A percentile compares a stretch with the other conserved stretches of the same genome.
phyloP scores from a whole-genome alignment of 805 yeast genomes.

The Lipomyces yamanashiensis region DNA sequence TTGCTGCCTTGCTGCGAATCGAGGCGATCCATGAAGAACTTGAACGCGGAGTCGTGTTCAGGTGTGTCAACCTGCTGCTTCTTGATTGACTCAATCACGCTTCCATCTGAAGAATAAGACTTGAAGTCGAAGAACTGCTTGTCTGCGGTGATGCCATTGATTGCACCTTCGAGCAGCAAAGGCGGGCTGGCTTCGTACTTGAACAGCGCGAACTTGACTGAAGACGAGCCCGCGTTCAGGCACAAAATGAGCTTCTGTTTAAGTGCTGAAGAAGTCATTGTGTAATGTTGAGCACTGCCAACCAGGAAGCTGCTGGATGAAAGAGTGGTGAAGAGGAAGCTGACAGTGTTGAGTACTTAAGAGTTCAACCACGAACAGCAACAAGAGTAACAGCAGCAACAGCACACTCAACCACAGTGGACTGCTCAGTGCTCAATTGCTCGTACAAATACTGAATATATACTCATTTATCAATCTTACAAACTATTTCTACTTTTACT shows the following conservation, averaged over 20 bases:
- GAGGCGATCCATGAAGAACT: slow-evolving; percentile 28
- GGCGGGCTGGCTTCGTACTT: slow-evolving; percentile 14
- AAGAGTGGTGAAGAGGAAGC: background rate
- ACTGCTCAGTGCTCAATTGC: too few species aligned
- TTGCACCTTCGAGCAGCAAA: slow-evolving; percentile 26
- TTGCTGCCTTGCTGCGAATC: slow-evolving; percentile 13
- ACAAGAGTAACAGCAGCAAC: too few species aligned
- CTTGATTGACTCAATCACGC: slow-evolving; percentile 53
- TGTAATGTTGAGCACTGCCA: background rate
- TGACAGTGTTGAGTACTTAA: too few species aligned
- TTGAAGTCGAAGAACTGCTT: slow-evolving; percentile 23
- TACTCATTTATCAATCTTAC: too few species aligned
- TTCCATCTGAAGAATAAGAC: slow-evolving; percentile 46
- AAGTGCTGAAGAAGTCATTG: background rate
- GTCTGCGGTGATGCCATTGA: slow-evolving; percentile 32
- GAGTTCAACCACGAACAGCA: too few species aligned
- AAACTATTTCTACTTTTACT: too few species aligned
- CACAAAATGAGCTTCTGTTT: slow-evolving; percentile 20
- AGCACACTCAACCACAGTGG: too few species aligned
- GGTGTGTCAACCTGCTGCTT: slow-evolving; percentile 29
- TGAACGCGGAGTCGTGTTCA: slow-evolving; percentile 35
- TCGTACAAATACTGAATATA: too few species aligned
- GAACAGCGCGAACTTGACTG: slow-evolving; percentile 36
- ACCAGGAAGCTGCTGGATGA: background rate
- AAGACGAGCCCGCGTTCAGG: slow-evolving; percentile 37